These are phyloP conservation scores for Dendrobium officinale DNA, from an alignment of 106 monocot genomes.

Conservation along the genomic window DNA sequence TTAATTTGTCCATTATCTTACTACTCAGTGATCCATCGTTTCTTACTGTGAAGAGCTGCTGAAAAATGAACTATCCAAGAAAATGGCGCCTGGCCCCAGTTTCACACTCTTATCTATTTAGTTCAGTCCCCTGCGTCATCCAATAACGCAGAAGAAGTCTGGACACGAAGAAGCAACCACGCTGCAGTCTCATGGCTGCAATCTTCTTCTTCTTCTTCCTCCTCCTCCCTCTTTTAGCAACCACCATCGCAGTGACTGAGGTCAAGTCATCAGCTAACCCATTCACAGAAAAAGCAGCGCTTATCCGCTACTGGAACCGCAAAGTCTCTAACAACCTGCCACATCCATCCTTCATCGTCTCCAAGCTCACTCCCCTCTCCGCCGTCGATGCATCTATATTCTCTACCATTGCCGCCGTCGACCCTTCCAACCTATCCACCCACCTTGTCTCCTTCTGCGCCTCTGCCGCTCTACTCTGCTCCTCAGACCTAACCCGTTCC, in stretches of 20 bases:
- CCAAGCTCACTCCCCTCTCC: conserved; percentile 77
- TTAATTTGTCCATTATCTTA: too few species aligned
- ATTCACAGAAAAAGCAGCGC: conserved; percentile 49
- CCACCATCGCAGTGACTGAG: not conserved
- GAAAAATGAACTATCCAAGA: not conserved
- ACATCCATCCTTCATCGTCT: conserved; percentile 55
- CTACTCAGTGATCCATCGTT: not conserved
- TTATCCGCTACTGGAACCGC: conserved; percentile 74
- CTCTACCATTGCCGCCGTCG: conserved; percentile 29
- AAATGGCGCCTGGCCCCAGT: too few species aligned
- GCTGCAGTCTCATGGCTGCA: not conserved
- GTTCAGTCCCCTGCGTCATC: not conserved
- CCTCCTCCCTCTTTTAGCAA: not conserved
- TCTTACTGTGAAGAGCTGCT: not conserved
- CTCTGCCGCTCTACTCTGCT: conserved; percentile 16
- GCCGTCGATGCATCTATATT: conserved; percentile 35
- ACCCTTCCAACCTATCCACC: conserved; percentile 11
- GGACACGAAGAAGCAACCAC: not conserved
- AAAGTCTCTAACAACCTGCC: conserved; percentile 43
- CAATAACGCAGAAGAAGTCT: not conserved
- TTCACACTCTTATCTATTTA: not conserved
- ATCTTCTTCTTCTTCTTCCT: not conserved
- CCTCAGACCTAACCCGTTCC: conserved; percentile 1
- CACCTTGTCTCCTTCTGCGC: conserved; percentile 50
- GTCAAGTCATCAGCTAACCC: conserved; percentile 19